Evolutionary conservation across 345 rosid genomes (phyloP), one percentile per base, ranked within the genome.

Genomic region (Brassica rapa): DNA sequence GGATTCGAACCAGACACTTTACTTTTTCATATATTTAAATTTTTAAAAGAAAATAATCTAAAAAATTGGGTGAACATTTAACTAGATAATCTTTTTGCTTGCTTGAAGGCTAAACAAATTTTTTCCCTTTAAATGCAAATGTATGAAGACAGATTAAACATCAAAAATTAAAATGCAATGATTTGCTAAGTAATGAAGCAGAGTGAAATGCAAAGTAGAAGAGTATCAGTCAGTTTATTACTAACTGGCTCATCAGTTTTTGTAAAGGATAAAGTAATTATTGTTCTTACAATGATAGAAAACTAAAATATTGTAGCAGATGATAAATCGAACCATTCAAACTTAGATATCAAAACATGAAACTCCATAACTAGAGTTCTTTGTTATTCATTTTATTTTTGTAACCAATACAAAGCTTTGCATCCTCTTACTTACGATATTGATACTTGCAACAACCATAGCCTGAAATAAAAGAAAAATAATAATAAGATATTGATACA

Each of bases 391-490:
- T 9, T 59, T 59, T 7, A 11, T 8, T 46, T 33, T 64, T 59
- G 24, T 25, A 62, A 25, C 66, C 30, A 55, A 64, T 56, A 25
- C 61, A 41, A 64, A 53, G 59, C 76, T 51, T 30, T 71, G 27
- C 21, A 64, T 33, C 0, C 49, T 62, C 14, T 56, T 23, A 67
- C 46, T 25, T 25, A 11, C 59, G 72, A 66, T 4, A 75, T 25
- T 66, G 23, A 66, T 32, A 70, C 35, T 23, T 67, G 66, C 78
- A 75, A 39, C 2, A 0, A 4, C 59, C 72, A 25, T 56, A 37
- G 59, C 78, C 78, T 75, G 64, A n/a, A 73, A 53, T 16, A 64
- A 5, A 24, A 68, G n/a, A 46, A 24, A 68, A 21, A 3, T 8
- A 24, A 24, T 0, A 23, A 21, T 16, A 39, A 9, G 37, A 35